These are phyloP conservation scores for Phialophora verrucosa DNA, from an alignment of 2,329 filamentous ascomycete species.

Conservation along the genomic window DNA sequence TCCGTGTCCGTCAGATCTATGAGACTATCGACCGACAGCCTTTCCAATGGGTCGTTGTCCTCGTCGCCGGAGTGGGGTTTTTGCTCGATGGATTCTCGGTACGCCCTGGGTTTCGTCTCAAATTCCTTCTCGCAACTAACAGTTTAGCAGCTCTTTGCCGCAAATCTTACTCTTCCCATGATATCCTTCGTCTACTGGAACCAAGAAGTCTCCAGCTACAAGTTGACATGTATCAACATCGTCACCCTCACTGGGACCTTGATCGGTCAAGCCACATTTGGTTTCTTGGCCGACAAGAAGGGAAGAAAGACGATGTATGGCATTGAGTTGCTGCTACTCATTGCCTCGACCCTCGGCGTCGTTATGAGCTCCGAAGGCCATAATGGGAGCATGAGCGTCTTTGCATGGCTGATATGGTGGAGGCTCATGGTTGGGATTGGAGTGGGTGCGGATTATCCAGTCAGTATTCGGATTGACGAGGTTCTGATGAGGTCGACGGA, in stretches of 20 bases:
- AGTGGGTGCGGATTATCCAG: slow-evolving; percentile 71
- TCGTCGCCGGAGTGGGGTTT: slow-evolving; percentile 58
- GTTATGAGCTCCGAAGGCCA: slow-evolving; percentile 53
- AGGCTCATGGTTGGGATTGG: slow-evolving; percentile 58
- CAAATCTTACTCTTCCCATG: slow-evolving; percentile 58
- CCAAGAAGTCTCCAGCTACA: slow-evolving; percentile 45
- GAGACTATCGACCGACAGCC: slow-evolving; percentile 52
- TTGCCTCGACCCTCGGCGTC: slow-evolving; percentile 54
- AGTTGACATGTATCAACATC: slow-evolving; percentile 52
- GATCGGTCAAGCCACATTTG: slow-evolving; percentile 56
- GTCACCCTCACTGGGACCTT: slow-evolving; percentile 55
- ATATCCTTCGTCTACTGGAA: slow-evolving; percentile 56
- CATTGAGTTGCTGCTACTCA: slow-evolving; percentile 55
- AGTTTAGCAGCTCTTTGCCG: slow-evolving; percentile 50
- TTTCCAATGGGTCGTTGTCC: slow-evolving; percentile 52
- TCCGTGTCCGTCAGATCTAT: slow-evolving; percentile 52
- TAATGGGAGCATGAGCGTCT: slow-evolving; percentile 52
- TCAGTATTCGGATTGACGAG: not conserved
- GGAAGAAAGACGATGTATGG: slow-evolving; percentile 60
- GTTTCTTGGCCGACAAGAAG: slow-evolving; percentile 54
- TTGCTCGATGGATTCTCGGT: slow-evolving; percentile 55
- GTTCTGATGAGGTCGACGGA: not conserved
- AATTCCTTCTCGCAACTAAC: slow-evolving; percentile 34
- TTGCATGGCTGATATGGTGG: slow-evolving; percentile 56
- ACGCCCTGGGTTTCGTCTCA: slow-evolving; percentile 34